Base-by-base conservation (phyloP, 441 rosid genomes). In the Erodium chrysanthum region DNA sequence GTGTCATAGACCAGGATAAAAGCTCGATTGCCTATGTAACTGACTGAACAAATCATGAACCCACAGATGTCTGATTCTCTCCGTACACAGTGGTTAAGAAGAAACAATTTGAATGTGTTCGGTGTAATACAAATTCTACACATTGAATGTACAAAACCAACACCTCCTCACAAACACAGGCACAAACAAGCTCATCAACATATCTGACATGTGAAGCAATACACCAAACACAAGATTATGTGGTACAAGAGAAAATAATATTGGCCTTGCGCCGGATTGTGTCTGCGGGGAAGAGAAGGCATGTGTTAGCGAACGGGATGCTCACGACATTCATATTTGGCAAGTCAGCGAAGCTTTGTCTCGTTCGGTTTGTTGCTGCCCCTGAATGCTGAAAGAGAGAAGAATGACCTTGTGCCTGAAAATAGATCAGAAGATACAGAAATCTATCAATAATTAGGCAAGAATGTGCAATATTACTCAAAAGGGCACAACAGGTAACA, bases 301-400 rank as follows among this genome's bases (percentile, higher is more conserved):
- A 31, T 31, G 35, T 31, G 35, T 31, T 31, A 31, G 35, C 35
- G 35, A 31, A 1, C 35, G 4, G 35, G 35, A 31, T 4, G n/a
- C n/a, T n/a, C n/a, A n/a, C n/a, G n/a, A n/a, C n/a, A 31, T 31
- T 44, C 67, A 29, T 68, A 59, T 67, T 3, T 46, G 14, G 37
- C 33, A 37, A 29, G 56, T 79, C 67, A 76, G 14, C 73, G 78
- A 70, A 78, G 74, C 84, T 78, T 84, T 64, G 80, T 77, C 70
- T 84, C 84, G 59, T 77, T 84, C 56, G 85, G 86, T 77, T 40
- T 40, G 48, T 82, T 86, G 83, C 87, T 78, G 69, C 86, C 87
- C 71, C 85, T 83, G 68, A 86, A 86, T 60, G 88, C 91, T 64
- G 91, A 84, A 68, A 86, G 87, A 61, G 91, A 86, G 81, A 86